phyloP scores from a whole-genome alignment of 345 rosid genomes.

The Gossypium thurberi region DNA sequence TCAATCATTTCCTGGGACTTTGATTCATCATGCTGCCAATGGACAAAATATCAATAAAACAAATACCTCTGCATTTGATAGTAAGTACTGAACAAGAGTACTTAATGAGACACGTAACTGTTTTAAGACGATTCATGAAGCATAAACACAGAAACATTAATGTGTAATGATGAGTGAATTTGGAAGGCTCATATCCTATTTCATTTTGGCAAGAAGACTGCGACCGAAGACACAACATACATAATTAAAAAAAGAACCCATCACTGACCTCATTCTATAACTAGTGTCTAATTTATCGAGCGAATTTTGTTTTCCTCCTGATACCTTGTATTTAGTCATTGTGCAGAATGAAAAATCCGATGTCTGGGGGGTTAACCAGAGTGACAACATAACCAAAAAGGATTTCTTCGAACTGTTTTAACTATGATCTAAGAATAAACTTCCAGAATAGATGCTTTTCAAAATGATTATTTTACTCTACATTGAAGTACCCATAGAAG shows the following conservation, averaged over 20 bases:
- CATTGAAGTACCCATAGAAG: background rate
- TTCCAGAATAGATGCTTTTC: background rate
- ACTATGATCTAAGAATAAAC: background rate
- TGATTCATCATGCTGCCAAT: constrained; percentile 60
- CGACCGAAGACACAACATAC: background rate
- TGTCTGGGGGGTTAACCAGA: background rate
- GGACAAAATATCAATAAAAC: constrained; percentile 2
- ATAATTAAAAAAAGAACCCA: background rate
- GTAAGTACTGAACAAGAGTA: background rate
- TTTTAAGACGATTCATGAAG: constrained; percentile 1
- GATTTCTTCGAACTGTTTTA: background rate
- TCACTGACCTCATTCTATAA: background rate
- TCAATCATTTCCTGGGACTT: constrained; percentile 85
- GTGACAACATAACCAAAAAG: background rate
- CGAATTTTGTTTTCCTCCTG: background rate
- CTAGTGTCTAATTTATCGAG: background rate
- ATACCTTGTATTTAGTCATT: background rate
- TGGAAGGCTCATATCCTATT: background rate
- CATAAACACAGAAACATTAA: background rate
- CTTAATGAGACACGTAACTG: background rate
- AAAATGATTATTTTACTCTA: background rate
- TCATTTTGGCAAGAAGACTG: background rate
- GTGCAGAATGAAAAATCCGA: background rate
- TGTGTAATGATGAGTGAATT: background rate
- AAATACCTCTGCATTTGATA: background rate